phyloP scores from a whole-genome alignment of 2,329 filamentous ascomycete species.

The Phaeosphaeriaceae sp. region DNA sequence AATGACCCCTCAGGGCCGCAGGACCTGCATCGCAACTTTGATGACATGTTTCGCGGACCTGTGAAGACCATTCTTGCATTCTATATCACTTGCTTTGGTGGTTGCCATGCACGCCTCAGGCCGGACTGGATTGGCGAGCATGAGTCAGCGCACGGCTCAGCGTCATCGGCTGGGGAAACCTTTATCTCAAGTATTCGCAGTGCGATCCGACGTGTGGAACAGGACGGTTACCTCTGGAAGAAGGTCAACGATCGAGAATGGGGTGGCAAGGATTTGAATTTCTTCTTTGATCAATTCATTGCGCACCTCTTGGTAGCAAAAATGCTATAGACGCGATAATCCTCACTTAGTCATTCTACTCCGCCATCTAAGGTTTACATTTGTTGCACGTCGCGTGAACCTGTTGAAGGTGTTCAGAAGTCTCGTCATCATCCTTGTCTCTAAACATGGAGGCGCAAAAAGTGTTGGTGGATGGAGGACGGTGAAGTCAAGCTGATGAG shows the following conservation, averaged over 20 bases:
- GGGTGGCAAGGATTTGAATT: constrained; percentile 40
- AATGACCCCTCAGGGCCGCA: neutral
- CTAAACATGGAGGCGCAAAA: too few species aligned
- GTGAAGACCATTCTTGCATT: constrained; percentile 39
- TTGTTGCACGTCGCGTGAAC: too few species aligned
- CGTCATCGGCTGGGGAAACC: constrained; percentile 21
- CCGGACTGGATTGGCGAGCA: constrained; percentile 39
- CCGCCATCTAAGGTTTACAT: too few species aligned
- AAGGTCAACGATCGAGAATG: constrained; percentile 27
- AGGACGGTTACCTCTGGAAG: constrained; percentile 29
- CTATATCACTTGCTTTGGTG: constrained; percentile 44
- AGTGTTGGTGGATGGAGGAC: too few species aligned
- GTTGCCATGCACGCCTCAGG: constrained; percentile 39
- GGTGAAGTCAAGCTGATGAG: too few species aligned
- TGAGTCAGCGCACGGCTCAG: neutral
- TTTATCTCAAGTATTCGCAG: constrained; percentile 42
- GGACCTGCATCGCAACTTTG: neutral
- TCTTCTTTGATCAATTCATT: constrained; percentile 49
- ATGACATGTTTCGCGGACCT: constrained; percentile 29
- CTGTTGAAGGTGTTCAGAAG: too few species aligned
- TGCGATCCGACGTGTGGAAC: constrained; percentile 21
- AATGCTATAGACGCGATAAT: neutral
- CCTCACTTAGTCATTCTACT: too few species aligned
- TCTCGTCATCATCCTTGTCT: too few species aligned
- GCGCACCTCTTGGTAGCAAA: constrained; percentile 14